Conservation (phyloP, 2,329 filamentous ascomycete species). For the Raffaelea albimanens region DNA sequence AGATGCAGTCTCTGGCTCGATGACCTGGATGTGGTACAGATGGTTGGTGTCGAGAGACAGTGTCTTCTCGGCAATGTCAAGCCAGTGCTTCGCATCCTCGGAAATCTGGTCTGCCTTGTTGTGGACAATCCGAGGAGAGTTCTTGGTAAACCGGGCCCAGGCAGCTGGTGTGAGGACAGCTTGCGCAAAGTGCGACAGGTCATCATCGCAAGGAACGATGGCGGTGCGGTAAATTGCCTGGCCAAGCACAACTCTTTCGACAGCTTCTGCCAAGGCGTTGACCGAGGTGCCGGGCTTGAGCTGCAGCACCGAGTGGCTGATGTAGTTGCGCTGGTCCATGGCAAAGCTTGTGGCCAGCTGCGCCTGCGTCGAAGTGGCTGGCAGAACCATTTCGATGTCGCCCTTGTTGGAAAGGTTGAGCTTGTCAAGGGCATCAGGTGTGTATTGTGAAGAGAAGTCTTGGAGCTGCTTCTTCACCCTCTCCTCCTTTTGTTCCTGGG, state of each 20-base stretch:
- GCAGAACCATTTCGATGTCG: slow-evolving; percentile 20
- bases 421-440: background rate
- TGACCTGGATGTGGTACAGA: slow-evolving; percentile 14
- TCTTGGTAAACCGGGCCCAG: background rate
- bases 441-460: background rate
- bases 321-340: slow-evolving; percentile 19
- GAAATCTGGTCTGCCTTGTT: slow-evolving; percentile 1
- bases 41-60: slow-evolving; percentile 11
- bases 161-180: slow-evolving; percentile 17
- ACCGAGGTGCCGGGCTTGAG: slow-evolving; percentile 16
- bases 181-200: slow-evolving; percentile 24
- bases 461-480: background rate
- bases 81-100: slow-evolving; percentile 4
- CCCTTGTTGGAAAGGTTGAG: background rate
- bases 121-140: background rate
- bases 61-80: slow-evolving; percentile 12
- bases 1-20: slow-evolving; percentile 15
- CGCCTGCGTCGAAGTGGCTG: slow-evolving; percentile 24
- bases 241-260: slow-evolving; percentile 15
- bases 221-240: slow-evolving; percentile 23
- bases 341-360: slow-evolving; percentile 24
- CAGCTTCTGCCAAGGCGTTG: slow-evolving; percentile 15
- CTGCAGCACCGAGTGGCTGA: slow-evolving; percentile 20
- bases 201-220: slow-evolving; percentile 22
- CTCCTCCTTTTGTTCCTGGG: too few species aligned